phyloP scores from a whole-genome alignment of 1,284 basidiomycete genomes.

The Abortiporus biennis region DNA sequence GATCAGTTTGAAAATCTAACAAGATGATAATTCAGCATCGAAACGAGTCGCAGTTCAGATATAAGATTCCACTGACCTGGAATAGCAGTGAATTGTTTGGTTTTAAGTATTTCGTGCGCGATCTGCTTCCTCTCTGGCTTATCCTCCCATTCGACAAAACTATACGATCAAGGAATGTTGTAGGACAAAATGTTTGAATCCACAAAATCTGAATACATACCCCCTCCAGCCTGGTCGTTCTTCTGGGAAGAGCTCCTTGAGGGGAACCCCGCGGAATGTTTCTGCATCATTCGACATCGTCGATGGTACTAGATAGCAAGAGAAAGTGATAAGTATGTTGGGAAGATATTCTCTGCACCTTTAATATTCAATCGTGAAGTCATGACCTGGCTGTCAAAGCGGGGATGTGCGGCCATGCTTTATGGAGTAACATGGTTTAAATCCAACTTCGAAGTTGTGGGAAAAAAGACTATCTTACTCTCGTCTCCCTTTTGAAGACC shows the following conservation, averaged over 20 bases:
- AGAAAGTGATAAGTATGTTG: too few relatives aligned
- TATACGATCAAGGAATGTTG: conserved; percentile 11
- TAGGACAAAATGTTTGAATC: neutral
- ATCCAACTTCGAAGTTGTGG: too few relatives aligned
- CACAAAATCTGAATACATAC: conserved; percentile 17
- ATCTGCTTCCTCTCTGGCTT: conserved; percentile 37
- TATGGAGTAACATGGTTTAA: too few relatives aligned
- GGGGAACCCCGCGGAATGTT: conserved; percentile 14
- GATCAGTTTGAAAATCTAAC: conserved; percentile 43
- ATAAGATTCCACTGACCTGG: conserved; percentile 27
- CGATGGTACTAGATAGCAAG: too few relatives aligned
- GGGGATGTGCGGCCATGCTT: too few relatives aligned
- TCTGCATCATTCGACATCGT: too few relatives aligned
- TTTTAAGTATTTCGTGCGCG: conserved; percentile 33
- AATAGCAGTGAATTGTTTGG: conserved; percentile 34
- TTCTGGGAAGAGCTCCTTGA: conserved; percentile 27
- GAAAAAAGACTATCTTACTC: too few relatives aligned
- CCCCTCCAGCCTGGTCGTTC: conserved; percentile 29
- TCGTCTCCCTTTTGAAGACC: too few relatives aligned
- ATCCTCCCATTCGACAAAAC: conserved; percentile 46
- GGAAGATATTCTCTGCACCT: too few relatives aligned
- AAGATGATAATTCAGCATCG: too few relatives aligned
- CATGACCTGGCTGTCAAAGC: too few relatives aligned
- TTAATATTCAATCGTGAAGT: too few relatives aligned
- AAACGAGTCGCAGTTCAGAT: neutral